Base-by-base conservation (phyloP, 208 protist species). In the Crithidia sp. region DNA sequence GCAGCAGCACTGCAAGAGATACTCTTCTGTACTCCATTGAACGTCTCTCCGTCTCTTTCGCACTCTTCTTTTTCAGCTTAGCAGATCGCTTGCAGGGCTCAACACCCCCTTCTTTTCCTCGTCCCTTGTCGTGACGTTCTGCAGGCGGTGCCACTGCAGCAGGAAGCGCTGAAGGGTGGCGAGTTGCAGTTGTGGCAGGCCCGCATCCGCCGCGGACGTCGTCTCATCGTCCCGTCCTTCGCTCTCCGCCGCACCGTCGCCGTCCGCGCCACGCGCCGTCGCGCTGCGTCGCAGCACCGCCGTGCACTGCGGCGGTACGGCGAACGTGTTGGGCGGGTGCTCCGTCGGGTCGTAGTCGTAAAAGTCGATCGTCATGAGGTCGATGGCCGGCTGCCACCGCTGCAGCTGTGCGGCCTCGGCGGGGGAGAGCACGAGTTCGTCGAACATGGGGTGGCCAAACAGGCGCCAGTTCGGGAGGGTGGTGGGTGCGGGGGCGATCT, bases 341-440 rank as follows among this genome's bases (percentile, higher is more conserved):
- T 55, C 43, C 10, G 65, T 69, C 36, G 84, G 82, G 19, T 90
- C 81, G 70, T 85, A 91, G 62, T 91, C 88, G 67, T 90, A 93
- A 69, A 90, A 93, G 71, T 93, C 88, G 8, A 91, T 73, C 0
- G 86, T 93, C 71, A 90, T 74, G 2, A 85, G 53, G n/a, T 84
- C 73, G 43, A 76, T 66, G 0, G 69, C 63, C 5, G 76, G 59
- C 49, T 64, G 41, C 74, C 74, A 85, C 12, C 47, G 4, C 69
- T 73, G 56, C 62, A 88, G 41, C 28, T 61, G 65, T 2, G n/a
- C 71, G 45, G 56, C 64, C 45, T 62, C 55, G 2, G 45, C 43
- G 9, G 44, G 6, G 59, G 58, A 70, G 50, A 88, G 62, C 47
- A 61, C 66, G 17, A 93, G 65, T 64, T 91, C 86, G 66, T 93